Percentiles rank a stretch among this genome's conserved stretches.
Evolutionary conservation across 2,329 filamentous ascomycete genomes (phyloP).

Genomic region (Gnomoniopsis smithogilvyi): DNA sequence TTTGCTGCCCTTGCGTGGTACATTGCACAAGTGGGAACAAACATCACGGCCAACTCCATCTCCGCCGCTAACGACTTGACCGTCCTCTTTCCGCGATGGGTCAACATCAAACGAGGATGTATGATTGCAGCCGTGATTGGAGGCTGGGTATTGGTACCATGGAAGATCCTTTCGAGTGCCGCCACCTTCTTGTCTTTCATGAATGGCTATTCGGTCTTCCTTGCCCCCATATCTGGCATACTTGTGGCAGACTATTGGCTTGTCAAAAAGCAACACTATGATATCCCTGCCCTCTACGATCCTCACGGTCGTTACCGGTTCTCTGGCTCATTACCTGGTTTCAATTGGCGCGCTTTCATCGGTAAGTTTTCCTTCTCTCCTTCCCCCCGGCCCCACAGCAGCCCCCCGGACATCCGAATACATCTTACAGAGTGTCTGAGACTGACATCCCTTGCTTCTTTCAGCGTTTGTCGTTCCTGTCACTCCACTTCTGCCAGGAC

Average conservation of each 20-base stretch:
- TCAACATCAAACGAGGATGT: slow-evolving; percentile 56
- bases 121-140: slow-evolving; percentile 52
- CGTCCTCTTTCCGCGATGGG: slow-evolving; percentile 47
- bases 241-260: slow-evolving; percentile 31
- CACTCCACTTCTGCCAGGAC: slow-evolving; percentile 23
- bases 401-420: background rate
- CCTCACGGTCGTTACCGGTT: slow-evolving; percentile 38
- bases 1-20: slow-evolving; percentile 51
- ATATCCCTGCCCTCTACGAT: slow-evolving; percentile 40
- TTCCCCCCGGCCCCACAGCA: too few species aligned
- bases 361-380: background rate
- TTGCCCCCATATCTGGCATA: slow-evolving; percentile 36
- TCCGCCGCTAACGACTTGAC: slow-evolving; percentile 54
- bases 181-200: slow-evolving; percentile 46
- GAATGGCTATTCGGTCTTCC: slow-evolving; percentile 36
- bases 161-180: slow-evolving; percentile 51
- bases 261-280: slow-evolving; percentile 30
- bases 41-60: slow-evolving; percentile 54
- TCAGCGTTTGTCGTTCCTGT: slow-evolving; percentile 26
- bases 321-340: slow-evolving; percentile 20
- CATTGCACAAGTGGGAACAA: slow-evolving; percentile 53
- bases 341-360: slow-evolving; percentile 31
- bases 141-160: slow-evolving; percentile 51
- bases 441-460: background rate
- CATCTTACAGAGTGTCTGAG: background rate